phyloP scores from a whole-genome alignment of 1,284 basidiomycete species.

The Lentinula novae-zelandiae region DNA sequence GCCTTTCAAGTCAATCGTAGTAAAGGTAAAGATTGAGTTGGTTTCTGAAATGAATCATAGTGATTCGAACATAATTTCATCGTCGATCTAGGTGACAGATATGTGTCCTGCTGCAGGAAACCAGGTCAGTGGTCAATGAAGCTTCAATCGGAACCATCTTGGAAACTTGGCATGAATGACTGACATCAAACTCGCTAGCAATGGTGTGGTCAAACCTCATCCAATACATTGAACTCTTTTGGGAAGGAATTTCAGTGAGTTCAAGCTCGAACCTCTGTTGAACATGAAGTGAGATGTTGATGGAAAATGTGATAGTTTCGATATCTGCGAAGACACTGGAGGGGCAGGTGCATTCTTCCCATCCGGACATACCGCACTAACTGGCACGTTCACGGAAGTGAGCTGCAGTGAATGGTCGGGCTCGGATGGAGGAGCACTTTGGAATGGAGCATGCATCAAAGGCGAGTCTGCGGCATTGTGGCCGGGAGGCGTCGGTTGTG shows the following conservation, averaged over 20 bases:
- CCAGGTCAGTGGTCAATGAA: constrained; percentile 21
- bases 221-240: constrained; percentile 39
- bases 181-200: constrained; percentile 23
- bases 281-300: too few relatives aligned
- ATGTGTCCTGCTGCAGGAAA: constrained; percentile 42
- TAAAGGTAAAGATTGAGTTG: constrained; percentile 40
- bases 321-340: constrained; percentile 58
- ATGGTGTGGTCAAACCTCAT: constrained; percentile 51
- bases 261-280: too few relatives aligned
- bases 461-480: not conserved
- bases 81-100: constrained; percentile 14
- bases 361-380: constrained; percentile 48
- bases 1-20: constrained; percentile 51
- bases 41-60: not conserved
- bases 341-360: constrained; percentile 51
- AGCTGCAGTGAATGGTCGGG: constrained; percentile 55
- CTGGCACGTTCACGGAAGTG: constrained; percentile 50
- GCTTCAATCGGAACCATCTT: not conserved
- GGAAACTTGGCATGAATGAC: constrained; percentile 13
- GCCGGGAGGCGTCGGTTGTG: constrained; percentile 33
- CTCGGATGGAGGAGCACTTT: constrained; percentile 41
- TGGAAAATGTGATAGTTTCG: constrained; percentile 38
- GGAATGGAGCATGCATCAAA: constrained; percentile 45
- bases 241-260: constrained; percentile 47
- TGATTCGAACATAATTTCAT: not conserved